Conservation (phyloP, 2,329 filamentous ascomycete genomes). For the Alternaria triticimaculans region DNA sequence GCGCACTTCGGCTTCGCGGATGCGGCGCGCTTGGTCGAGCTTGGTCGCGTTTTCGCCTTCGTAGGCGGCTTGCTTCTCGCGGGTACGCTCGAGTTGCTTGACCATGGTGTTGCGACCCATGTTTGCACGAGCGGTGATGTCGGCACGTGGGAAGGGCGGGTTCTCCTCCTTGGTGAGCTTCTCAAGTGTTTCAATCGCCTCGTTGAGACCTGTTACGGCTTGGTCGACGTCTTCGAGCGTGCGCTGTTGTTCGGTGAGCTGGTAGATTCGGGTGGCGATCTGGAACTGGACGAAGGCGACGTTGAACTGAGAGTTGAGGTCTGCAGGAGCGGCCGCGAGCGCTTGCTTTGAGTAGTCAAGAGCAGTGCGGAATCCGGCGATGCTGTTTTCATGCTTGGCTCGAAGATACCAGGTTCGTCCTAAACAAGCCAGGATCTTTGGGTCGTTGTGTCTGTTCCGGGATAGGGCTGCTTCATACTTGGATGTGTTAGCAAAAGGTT, state of each 20-base stretch:
- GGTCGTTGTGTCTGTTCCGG: slow-evolving; percentile 79
- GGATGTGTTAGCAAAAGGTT: slow-evolving; percentile 14
- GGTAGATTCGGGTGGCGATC: slow-evolving; percentile 80
- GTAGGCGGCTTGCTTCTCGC: slow-evolving; percentile 85
- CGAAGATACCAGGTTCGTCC: slow-evolving; percentile 86
- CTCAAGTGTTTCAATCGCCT: slow-evolving; percentile 76
- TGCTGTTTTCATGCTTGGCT: slow-evolving; percentile 71
- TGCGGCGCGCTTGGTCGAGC: slow-evolving; percentile 78
- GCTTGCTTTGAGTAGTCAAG: slow-evolving; percentile 72
- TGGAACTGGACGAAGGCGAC: slow-evolving; percentile 97
- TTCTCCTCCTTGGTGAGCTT: slow-evolving; percentile 66
- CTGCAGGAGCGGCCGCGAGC: slow-evolving; percentile 77
- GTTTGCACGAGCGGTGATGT: slow-evolving; percentile 93
- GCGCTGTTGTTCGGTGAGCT: slow-evolving; percentile 75
- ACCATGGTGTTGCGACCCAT: slow-evolving; percentile 97
- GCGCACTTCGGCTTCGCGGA: slow-evolving; percentile 79
- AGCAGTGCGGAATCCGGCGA: slow-evolving; percentile 68
- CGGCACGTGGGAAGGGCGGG: slow-evolving; percentile 86
- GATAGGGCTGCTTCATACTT: slow-evolving; percentile 84
- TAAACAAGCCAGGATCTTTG: slow-evolving; percentile 81
- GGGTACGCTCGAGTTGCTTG: slow-evolving; percentile 85
- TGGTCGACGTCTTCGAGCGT: slow-evolving; percentile 81
- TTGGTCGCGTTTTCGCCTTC: slow-evolving; percentile 92
- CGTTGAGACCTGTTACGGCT: slow-evolving; percentile 79
- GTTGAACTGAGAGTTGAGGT: slow-evolving; percentile 94